A percentile compares a stretch with the other conserved stretches of the same genome.
phyloP scores from a whole-genome alignment of 2,329 filamentous ascomycete genomes.

The Aspergillus caelatus region DNA sequence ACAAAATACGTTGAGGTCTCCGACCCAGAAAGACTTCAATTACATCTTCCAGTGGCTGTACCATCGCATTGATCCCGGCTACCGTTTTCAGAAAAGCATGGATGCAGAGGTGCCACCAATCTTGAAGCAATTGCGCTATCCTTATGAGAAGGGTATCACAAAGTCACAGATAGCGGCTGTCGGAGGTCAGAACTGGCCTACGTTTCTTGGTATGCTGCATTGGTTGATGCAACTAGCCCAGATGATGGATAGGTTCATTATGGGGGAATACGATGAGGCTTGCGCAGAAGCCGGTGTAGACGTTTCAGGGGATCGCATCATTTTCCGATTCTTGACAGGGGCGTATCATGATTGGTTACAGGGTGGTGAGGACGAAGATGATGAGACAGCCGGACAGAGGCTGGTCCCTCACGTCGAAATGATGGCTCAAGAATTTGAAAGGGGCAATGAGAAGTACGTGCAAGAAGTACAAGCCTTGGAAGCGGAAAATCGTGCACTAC shows the following conservation, averaged over 20 bases:
- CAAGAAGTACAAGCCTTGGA: slow-evolving; percentile 85
- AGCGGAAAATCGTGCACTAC: slow-evolving; percentile 77
- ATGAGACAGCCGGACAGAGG: slow-evolving; percentile 78
- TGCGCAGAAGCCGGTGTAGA: slow-evolving; percentile 87
- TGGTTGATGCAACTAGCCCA: slow-evolving; percentile 99
- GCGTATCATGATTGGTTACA: slow-evolving; percentile 93
- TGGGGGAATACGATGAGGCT: slow-evolving; percentile 83
- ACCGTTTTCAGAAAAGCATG: slow-evolving; percentile 91
- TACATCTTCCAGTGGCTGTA: slow-evolving; percentile 98
- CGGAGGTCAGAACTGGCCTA: slow-evolving; percentile 95
- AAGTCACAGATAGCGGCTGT: slow-evolving; percentile 95
- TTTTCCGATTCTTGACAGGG: slow-evolving; percentile 86
- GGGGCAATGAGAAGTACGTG: slow-evolving; percentile 79
- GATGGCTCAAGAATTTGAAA: slow-evolving; percentile 88
- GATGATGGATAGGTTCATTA: slow-evolving; percentile 83
- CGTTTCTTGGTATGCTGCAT: slow-evolving; percentile 88
- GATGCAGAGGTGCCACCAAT: slow-evolving; percentile 93
- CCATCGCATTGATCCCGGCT: slow-evolving; percentile 89
- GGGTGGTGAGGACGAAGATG: slow-evolving; percentile 84
- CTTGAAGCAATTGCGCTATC: slow-evolving; percentile 90
- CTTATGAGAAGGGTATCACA: slow-evolving; percentile 91
- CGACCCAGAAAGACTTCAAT: slow-evolving; percentile 98
- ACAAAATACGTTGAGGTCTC: slow-evolving; percentile 86
- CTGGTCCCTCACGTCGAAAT: slow-evolving; percentile 80
- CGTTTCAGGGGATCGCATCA: slow-evolving; percentile 85